Conservation (phyloP, 176 grass and related monocot species). For the Tillandsia fasciculata region DNA sequence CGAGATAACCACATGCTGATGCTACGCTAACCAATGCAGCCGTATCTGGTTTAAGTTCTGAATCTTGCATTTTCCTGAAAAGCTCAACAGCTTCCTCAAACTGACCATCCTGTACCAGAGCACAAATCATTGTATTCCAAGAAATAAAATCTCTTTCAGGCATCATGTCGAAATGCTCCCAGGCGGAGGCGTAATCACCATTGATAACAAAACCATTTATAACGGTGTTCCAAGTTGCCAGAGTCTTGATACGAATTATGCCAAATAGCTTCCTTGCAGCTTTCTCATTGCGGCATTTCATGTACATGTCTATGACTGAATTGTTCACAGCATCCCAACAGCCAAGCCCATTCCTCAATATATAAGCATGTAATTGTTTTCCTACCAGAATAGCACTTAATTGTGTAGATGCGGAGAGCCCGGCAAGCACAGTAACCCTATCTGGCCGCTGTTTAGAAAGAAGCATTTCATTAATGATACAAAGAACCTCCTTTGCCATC, state of each 20-base stretch:
- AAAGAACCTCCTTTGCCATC: constrained; percentile 6
- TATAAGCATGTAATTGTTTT: constrained; percentile 13
- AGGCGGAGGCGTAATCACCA: constrained; percentile 1
- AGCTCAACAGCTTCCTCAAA: constrained; percentile 14
- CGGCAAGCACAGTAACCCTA: neutral
- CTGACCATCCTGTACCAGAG: neutral
- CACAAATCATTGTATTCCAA: constrained; percentile 15
- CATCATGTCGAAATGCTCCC: constrained; percentile 5
- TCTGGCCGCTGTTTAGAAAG: neutral
- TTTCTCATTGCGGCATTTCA: neutral
- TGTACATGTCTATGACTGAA: constrained; percentile 12
- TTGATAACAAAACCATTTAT: constrained; percentile 2
- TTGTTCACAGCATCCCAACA: constrained; percentile 3
- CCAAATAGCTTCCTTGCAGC: neutral
- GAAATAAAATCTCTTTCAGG: constrained; percentile 5
- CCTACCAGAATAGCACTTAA: neutral
- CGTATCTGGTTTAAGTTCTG: constrained; percentile 2
- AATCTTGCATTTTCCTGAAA: constrained; percentile 6
- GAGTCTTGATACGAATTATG: constrained; percentile 5
- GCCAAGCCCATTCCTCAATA: constrained; percentile 5
- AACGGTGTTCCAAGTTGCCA: constrained; percentile 18
- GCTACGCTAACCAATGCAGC: neutral
- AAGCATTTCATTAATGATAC: constrained; percentile 8
- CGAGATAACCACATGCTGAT: constrained; percentile 9
- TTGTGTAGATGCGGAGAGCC: constrained; percentile 8